Percentiles rank a stretch among this genome's conserved stretches.
Conservation (phyloP, 768 basidiomycete species). For the Russula compacta region DNA sequence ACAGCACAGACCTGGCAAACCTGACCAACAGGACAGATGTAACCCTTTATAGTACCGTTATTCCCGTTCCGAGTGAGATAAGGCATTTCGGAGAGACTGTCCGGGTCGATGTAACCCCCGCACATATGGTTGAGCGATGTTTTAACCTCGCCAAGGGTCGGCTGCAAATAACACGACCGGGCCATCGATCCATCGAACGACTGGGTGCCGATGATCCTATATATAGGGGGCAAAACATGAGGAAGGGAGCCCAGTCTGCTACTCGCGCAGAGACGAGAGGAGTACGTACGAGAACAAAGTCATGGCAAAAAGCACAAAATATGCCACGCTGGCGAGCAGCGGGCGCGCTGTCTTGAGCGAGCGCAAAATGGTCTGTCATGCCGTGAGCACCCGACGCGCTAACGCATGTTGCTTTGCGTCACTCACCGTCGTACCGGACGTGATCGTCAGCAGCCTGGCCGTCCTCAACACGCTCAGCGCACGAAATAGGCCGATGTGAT, state of each 20-base stretch:
- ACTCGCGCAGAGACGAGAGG: not conserved
- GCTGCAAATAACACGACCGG: slow-evolving; percentile 48
- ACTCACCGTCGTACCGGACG: slow-evolving; percentile 83
- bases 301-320: slow-evolving; percentile 88
- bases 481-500: slow-evolving; percentile 82
- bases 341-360: slow-evolving; percentile 87
- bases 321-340: slow-evolving; percentile 80
- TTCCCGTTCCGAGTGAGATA: slow-evolving; percentile 36
- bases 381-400: not conserved
- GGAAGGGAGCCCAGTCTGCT: not conserved
- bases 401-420: not conserved
- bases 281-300: slow-evolving; percentile 69
- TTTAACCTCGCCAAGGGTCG: slow-evolving; percentile 44
- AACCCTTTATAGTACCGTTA: slow-evolving; percentile 55
- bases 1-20: slow-evolving; percentile 52
- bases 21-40: slow-evolving; percentile 82
- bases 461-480: slow-evolving; percentile 82
- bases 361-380: slow-evolving; percentile 68
- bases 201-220: slow-evolving; percentile 87
- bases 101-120: slow-evolving; percentile 70
- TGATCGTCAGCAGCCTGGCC: slow-evolving; percentile 75
- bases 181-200: slow-evolving; percentile 82
- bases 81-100: slow-evolving; percentile 36
- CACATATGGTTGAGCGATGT: slow-evolving; percentile 52
- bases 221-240: not conserved